A percentile compares a stretch with the other conserved stretches of the same genome.
These are phyloP conservation scores for Panellus pusillus DNA, from an alignment of 768 basidiomycete species.

Conservation along the genomic window DNA sequence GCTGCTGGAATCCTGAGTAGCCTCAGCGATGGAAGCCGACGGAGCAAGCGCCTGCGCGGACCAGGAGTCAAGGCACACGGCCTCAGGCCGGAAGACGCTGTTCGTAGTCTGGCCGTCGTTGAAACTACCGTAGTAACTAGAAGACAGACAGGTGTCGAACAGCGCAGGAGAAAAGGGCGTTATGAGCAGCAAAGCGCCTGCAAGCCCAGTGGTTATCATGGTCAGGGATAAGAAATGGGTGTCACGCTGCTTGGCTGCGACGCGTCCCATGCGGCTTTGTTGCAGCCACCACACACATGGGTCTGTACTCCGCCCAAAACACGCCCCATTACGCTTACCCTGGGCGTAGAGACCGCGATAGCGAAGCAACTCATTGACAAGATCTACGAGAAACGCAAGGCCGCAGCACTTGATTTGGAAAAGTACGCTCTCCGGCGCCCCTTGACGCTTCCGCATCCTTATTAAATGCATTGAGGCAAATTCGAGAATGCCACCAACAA, in stretches of 20 bases:
- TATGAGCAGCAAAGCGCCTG: constrained; percentile 39
- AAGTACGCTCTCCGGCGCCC: constrained; percentile 52
- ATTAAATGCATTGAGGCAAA: constrained; percentile 49
- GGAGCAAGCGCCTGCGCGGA: constrained; percentile 26
- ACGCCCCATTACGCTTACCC: constrained; percentile 7
- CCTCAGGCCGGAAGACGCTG: constrained; percentile 48
- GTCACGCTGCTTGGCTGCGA: constrained; percentile 1
- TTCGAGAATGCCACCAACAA: constrained; percentile 82
- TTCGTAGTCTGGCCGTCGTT: constrained; percentile 39
- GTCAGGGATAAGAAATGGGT: not conserved
- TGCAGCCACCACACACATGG: constrained; percentile 23
- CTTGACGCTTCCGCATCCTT: not conserved
- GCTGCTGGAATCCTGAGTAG: constrained; percentile 34
- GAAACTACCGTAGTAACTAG: constrained; percentile 57
- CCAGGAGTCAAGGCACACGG: constrained; percentile 41
- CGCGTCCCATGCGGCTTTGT: constrained; percentile 7
- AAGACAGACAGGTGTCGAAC: constrained; percentile 48
- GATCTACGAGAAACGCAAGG: constrained; percentile 96
- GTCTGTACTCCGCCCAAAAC: constrained; percentile 17
- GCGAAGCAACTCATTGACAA: constrained; percentile 86
- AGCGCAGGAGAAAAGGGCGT: constrained; percentile 44
- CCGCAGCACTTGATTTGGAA: constrained; percentile 93
- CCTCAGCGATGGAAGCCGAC: constrained; percentile 29
- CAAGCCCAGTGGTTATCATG: constrained; percentile 25
- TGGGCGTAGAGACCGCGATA: constrained; percentile 61